Evolutionary conservation across 208 protist genomes (phyloP), one percentile per base, ranked within the genome.

Genomic region (Crithidia fasciculata): DNA sequence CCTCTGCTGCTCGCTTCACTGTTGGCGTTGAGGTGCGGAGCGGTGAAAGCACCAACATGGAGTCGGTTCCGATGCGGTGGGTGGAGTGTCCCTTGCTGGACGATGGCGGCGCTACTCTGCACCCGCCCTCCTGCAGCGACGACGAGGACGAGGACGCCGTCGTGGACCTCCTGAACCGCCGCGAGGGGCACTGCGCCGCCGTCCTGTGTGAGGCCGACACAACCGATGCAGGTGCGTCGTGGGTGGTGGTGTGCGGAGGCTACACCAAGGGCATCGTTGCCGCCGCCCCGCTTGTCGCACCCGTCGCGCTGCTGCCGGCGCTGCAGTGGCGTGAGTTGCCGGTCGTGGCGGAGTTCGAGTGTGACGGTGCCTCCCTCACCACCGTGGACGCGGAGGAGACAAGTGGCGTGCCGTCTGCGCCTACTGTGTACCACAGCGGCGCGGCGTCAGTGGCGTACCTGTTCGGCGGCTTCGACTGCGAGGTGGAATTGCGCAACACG

Each of bases 151-250:
- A 79, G 9, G 74, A 74, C 56, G 78, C 55, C 56, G 54, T 73
- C 4, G 40, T 72, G n/a, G 83, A 74, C 72, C 63, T 76, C 3
- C 55, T 94, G 10, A 87, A 84, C 39, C 71, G 47, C 37, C 89
- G 89, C 18, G 89, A 94, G 70, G 89, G 89, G 4, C 89, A 94
- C 68, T 94, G 89, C 63, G 84, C 84, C 16, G 71, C 80, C 6
- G 69, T 74, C 19, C 64, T 93, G 52, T 41, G 6, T 13, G 7
- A 45, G 12, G 36, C 53, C 47, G 49, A 37, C 28, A 41, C 16
- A 10, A 41, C 0, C 10, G 40, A 19, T 6, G 7, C 28, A 37
- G n/a, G 36, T 2, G 72, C 71, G 12, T 71, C 78, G 57, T 90
- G 78, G 79, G 76, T 89, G 10, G 37, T 94, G 19, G 81, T 85